Conservation (phyloP, 208 protist species). For the Acanthamoeba royreba region DNA sequence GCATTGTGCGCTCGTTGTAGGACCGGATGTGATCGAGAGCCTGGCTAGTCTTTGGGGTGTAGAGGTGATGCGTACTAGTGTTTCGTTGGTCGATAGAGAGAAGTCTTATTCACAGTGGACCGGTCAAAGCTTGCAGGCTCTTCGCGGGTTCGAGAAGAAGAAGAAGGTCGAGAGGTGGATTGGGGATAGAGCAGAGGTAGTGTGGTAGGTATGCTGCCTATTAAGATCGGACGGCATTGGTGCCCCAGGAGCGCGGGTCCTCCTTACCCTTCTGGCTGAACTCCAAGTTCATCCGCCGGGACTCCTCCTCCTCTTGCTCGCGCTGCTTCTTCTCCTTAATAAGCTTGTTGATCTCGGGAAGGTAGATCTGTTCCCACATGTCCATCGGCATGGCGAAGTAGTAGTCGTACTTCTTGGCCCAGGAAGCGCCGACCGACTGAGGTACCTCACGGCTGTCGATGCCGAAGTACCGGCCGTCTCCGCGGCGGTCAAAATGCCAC, state of each 20-base stretch:
- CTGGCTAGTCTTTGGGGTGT: too few relatives aligned
- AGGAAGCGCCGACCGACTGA: background rate
- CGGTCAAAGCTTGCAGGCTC: too few relatives aligned
- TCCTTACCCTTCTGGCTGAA: background rate
- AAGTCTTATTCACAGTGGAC: too few relatives aligned
- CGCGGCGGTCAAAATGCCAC: background rate
- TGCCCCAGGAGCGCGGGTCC: background rate
- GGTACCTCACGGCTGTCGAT: background rate
- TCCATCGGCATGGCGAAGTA: constrained; percentile 45
- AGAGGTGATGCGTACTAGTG: too few relatives aligned
- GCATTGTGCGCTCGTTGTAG: too few relatives aligned
- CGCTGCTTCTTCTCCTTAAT: constrained; percentile 15
- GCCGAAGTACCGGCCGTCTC: background rate
- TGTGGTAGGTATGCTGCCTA: too few relatives aligned
- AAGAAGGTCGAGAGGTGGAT: too few relatives aligned
- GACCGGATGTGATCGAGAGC: too few relatives aligned
- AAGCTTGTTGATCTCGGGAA: constrained; percentile 41
- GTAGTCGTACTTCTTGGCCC: constrained; percentile 49
- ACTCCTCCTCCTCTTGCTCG: background rate
- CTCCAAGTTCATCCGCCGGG: background rate
- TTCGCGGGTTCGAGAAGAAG: too few relatives aligned
- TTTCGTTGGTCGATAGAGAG: too few relatives aligned
- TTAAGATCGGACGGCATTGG: background rate
- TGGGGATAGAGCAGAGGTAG: too few relatives aligned
- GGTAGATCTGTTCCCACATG: constrained; percentile 46